phyloP scores from a whole-genome alignment of 768 basidiomycete species.

The Fomitopsis pulvina region DNA sequence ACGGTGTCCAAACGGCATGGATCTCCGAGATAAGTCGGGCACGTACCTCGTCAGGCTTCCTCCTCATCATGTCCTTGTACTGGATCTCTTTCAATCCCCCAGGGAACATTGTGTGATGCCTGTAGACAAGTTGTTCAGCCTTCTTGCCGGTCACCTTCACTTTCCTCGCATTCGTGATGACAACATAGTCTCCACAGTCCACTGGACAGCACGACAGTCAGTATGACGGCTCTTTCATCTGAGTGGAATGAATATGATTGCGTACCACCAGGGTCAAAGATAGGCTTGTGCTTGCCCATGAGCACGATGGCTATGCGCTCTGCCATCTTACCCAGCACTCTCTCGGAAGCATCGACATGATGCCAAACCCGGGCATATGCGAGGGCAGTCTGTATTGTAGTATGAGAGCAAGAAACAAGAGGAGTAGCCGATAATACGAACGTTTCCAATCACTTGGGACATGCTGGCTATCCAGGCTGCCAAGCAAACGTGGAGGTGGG shows the following conservation, averaged over 20 bases:
- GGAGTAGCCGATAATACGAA: constrained; percentile 34
- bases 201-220: constrained; percentile 36
- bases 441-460: constrained; percentile 82
- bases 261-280: constrained; percentile 87
- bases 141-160: constrained; percentile 89
- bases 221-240: background rate
- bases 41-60: constrained; percentile 85
- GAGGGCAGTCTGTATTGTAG: constrained; percentile 68
- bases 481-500: background rate
- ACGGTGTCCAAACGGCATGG: background rate
- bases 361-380: constrained; percentile 97
- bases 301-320: constrained; percentile 90
- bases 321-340: constrained; percentile 92
- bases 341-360: constrained; percentile 84
- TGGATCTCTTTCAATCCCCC: constrained; percentile 91
- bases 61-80: constrained; percentile 76
- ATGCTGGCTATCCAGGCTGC: constrained; percentile 29
- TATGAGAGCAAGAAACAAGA: background rate
- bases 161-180: constrained; percentile 84
- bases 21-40: background rate
- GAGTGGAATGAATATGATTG: constrained; percentile 3
- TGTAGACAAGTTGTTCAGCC: constrained; percentile 77
- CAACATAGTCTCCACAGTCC: constrained; percentile 97
- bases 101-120: constrained; percentile 87
- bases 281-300: constrained; percentile 99